phyloP scores from a whole-genome alignment of 129 eudicot species.

The Escallonia rubra region DNA sequence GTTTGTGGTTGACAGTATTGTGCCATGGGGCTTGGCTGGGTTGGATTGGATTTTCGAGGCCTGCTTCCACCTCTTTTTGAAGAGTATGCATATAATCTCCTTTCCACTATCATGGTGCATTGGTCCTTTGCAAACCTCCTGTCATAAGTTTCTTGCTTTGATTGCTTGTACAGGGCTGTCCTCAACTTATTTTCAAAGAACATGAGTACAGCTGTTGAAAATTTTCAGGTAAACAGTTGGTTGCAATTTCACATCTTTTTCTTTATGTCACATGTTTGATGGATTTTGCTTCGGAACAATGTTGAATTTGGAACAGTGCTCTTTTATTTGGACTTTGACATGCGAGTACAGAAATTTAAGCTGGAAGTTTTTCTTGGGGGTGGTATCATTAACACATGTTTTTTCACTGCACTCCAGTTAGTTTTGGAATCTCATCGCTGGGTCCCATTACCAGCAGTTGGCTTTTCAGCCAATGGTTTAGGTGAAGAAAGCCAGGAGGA shows the following conservation, averaged over 20 bases:
- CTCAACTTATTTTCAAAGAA: slow-evolving; percentile 79
- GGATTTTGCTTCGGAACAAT: background rate
- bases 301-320: background rate
- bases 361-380: slow-evolving; percentile 9
- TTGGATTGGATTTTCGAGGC: slow-evolving; percentile 94
- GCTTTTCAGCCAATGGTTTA: slow-evolving; percentile 64
- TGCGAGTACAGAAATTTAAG: background rate
- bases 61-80: slow-evolving; percentile 98
- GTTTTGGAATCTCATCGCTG: slow-evolving; percentile 98
- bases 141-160: slow-evolving; percentile 8
- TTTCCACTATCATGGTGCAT: background rate
- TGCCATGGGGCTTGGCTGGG: slow-evolving; percentile 99
- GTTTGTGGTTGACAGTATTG: slow-evolving; percentile 62
- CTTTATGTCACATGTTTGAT: background rate
- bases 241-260: slow-evolving; percentile 5
- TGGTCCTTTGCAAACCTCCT: background rate
- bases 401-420: slow-evolving; percentile 43
- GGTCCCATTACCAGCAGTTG: slow-evolving; percentile 95
- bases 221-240: slow-evolving; percentile 69
- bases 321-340: background rate
- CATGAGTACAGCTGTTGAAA: slow-evolving; percentile 85
- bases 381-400: slow-evolving; percentile 5
- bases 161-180: slow-evolving; percentile 64
- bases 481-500: slow-evolving; percentile 82
- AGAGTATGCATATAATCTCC: slow-evolving; percentile 51